phyloP scores from a whole-genome alignment of 805 yeast genomes.

The Teunomyces funiuensis region DNA sequence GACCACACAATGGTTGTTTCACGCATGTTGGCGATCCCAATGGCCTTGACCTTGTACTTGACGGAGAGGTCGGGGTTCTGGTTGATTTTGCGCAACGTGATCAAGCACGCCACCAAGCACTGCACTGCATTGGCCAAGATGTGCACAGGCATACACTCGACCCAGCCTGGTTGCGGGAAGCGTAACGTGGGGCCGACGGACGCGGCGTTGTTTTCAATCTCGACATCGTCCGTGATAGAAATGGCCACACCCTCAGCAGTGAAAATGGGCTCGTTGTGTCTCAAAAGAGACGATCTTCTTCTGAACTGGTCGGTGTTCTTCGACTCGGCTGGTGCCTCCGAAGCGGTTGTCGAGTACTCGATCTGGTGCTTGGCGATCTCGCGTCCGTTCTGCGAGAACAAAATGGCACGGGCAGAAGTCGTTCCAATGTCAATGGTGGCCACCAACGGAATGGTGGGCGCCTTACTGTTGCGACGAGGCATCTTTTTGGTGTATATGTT shows the following conservation, averaged over 20 bases:
- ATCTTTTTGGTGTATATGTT: conserved; percentile 13
- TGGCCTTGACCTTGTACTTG: conserved; percentile 63
- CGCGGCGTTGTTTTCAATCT: conserved; percentile 58
- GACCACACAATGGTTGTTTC: conserved; percentile 93
- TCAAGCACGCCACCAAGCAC: conserved; percentile 69
- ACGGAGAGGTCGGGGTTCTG: conserved; percentile 47
- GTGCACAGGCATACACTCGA: conserved; percentile 86
- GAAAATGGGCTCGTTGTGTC: conserved; percentile 58
- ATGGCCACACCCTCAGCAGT: conserved; percentile 75
- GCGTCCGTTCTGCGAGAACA: conserved; percentile 68
- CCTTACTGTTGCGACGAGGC: conserved; percentile 45
- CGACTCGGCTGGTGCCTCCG: conserved; percentile 46
- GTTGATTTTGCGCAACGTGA: conserved; percentile 57
- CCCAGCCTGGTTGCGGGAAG: conserved; percentile 88
- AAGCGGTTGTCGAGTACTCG: conserved; percentile 78
- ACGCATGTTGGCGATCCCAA: conserved; percentile 95
- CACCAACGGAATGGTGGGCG: conserved; percentile 44
- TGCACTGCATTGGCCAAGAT: conserved; percentile 76
- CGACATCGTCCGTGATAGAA: conserved; percentile 55
- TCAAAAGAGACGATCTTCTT: conserved; percentile 42
- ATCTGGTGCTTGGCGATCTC: conserved; percentile 89
- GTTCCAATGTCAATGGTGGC: conserved; percentile 90
- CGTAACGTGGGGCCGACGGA: conserved; percentile 65
- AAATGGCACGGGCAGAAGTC: conserved; percentile 84
- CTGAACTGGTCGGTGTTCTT: conserved; percentile 45